Percentiles rank a stretch among this genome's conserved stretches.
Evolutionary conservation across 2,329 filamentous ascomycete genomes (phyloP).

Genomic region (Venturia carpophila): DNA sequence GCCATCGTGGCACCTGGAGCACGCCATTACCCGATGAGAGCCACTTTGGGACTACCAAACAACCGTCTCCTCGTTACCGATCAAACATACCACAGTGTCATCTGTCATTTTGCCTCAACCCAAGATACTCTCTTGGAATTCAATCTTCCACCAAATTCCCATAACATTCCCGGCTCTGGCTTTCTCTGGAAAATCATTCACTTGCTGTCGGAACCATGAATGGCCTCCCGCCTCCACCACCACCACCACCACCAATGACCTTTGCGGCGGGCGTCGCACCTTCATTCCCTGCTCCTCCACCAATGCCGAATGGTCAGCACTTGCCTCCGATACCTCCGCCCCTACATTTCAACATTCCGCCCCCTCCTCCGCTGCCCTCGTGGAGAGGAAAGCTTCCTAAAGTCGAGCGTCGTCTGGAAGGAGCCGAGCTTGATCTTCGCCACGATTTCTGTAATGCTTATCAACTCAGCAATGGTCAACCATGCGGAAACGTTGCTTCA

Average conservation of each 20-base stretch:
- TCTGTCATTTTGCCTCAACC: neutral
- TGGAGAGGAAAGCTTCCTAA: slow-evolving; percentile 9
- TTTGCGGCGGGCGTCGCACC: slow-evolving; percentile 4
- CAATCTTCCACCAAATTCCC: neutral
- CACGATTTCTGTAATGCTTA: slow-evolving; percentile 6
- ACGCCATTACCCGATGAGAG: neutral
- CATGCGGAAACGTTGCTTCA: neutral
- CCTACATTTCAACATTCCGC: neutral
- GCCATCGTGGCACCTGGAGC: neutral
- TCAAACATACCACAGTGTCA: neutral
- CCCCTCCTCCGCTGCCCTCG: neutral
- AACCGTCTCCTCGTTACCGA: neutral
- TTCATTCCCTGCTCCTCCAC: slow-evolving; percentile 11
- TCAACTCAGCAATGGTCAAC: neutral
- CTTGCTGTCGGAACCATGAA: slow-evolving; percentile 1
- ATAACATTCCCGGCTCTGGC: neutral
- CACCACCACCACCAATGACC: neutral
- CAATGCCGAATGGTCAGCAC: slow-evolving; percentile 1
- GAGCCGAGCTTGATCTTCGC: slow-evolving; percentile 1
- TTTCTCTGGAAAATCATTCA: neutral
- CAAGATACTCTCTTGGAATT: neutral
- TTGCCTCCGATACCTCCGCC: slow-evolving; percentile 5
- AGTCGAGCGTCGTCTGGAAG: neutral
- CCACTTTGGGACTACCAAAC: neutral
- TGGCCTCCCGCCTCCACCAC: neutral